Conservation (phyloP, 164 flowering plant species). For the Stephania yunnanensis region DNA sequence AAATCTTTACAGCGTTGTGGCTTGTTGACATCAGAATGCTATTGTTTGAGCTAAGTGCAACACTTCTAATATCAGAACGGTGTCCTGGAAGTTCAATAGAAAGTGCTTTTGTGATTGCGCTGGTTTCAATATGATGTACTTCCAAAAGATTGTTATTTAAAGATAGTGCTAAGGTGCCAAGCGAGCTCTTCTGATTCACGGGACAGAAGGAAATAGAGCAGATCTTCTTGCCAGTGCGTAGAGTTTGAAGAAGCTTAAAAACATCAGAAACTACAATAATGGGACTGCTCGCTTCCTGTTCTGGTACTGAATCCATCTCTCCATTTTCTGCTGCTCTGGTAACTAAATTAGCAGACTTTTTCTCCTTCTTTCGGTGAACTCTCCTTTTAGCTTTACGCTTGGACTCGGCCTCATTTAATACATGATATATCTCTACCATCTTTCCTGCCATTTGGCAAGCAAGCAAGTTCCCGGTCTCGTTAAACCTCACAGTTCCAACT, state of each 20-base stretch:
- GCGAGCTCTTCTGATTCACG: constrained; percentile 38
- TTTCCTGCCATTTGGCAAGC: constrained; percentile 97
- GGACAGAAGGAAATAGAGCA: constrained; percentile 82
- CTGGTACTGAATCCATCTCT: constrained; percentile 21
- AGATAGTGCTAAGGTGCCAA: constrained; percentile 75
- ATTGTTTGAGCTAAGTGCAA: constrained; percentile 84
- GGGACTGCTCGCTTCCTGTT: constrained; percentile 26
- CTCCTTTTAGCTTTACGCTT: constrained; percentile 86
- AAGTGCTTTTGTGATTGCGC: constrained; percentile 34
- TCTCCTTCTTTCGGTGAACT: constrained; percentile 65
- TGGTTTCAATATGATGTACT: constrained; percentile 54
- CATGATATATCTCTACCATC: constrained; percentile 68
- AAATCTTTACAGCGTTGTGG: constrained; percentile 77
- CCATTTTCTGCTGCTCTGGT: constrained; percentile 42
- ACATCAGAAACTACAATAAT: constrained; percentile 59
- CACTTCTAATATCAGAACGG: constrained; percentile 88
- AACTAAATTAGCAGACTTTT: constrained; percentile 42
- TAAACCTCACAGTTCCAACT: constrained; percentile 78
- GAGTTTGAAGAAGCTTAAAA: constrained; percentile 65
- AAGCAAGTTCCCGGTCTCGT: constrained; percentile 68
- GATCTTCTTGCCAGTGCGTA: constrained; percentile 76
- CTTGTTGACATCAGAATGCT: constrained; percentile 88
- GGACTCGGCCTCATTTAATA: constrained; percentile 70
- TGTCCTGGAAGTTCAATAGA: constrained; percentile 85
- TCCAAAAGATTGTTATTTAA: constrained; percentile 78